These are phyloP conservation scores for Scheffersomyces amazonensis DNA, from an alignment of 805 yeast species.

Conservation along the genomic window DNA sequence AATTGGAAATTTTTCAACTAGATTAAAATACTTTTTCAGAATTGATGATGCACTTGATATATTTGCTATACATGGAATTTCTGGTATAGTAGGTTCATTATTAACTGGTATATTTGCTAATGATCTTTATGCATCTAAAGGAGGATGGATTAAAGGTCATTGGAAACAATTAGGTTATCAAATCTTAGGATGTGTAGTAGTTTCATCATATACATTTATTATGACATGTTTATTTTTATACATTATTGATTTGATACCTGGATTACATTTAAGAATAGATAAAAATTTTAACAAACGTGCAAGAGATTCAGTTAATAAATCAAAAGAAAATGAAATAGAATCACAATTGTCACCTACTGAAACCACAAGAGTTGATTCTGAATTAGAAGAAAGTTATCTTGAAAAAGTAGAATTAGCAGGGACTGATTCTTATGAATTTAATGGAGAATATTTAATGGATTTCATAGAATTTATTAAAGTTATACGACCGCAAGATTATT, in stretches of 20 bases:
- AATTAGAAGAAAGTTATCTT: slow-evolving; percentile 6
- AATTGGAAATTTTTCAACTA: slow-evolving; percentile 33
- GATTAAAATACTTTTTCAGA: slow-evolving; percentile 34
- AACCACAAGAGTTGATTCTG: slow-evolving; percentile 1
- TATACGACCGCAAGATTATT: slow-evolving; percentile 33
- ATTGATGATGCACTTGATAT: slow-evolving; percentile 45
- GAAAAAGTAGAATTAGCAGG: slow-evolving; percentile 35
- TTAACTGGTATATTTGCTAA: slow-evolving; percentile 41
- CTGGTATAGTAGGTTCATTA: slow-evolving; percentile 39
- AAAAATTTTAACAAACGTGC: slow-evolving; percentile 32
- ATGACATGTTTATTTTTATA: slow-evolving; percentile 29
- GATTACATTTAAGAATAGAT: slow-evolving; percentile 40
- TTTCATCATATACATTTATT: slow-evolving; percentile 31
- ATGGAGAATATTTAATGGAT: slow-evolving; percentile 40
- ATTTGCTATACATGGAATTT: slow-evolving; percentile 42
- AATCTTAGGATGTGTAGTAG: slow-evolving; percentile 32
- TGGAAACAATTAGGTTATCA: slow-evolving; percentile 43
- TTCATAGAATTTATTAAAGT: slow-evolving; percentile 38
- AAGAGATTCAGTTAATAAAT: slow-evolving; percentile 12
- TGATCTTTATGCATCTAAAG: slow-evolving; percentile 24
- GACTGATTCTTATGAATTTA: slow-evolving; percentile 36
- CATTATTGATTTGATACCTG: slow-evolving; percentile 37
- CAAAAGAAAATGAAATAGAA: slow-evolving; percentile 9
- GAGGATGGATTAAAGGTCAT: slow-evolving; percentile 41
- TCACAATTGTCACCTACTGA: slow-evolving; percentile 13